Base-by-base conservation (phyloP, 1,139 yeast genomes). In the Diutina pseudorugosa region DNA sequence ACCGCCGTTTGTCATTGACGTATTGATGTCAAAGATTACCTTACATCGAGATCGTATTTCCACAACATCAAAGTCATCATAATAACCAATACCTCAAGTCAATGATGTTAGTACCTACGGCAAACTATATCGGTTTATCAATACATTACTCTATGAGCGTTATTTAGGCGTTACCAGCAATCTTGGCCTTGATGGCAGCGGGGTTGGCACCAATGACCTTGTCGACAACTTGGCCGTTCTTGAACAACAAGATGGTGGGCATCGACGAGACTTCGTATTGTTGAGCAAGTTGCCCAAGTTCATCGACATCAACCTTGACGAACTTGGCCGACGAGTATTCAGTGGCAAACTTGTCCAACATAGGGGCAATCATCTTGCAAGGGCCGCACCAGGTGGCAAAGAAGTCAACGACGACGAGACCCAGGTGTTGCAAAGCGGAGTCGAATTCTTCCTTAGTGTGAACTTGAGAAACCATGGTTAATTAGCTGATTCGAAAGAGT, bases 341-440 rank as follows among this genome's bases (percentile, higher is more conserved):
- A 19, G 59, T 59, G 43, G 75, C 59, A 58, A 85, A 77, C 66
- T 85, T 82, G 58, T 85, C 88, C 60, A 88, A 70, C 59, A 82
- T 68, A 55, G 96, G 96, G 40, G 91, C 80, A 67, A 89, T 82
- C 63, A 86, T 86, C 68, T 85, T 85, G 72, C 96, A 89, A 47
- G 96, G 96, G 53, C 93, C 95, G 71, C 96, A 89, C 96, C 96
- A 89, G 52, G 85, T 79, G 52, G 96, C 96, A 63, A 78, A 84
- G 67, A 87, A 89, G 67, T 89, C 96, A 56, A 88, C 85, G 42
- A 87, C 94, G 59, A 87, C 81, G 66, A 84, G 70, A 56, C 84
- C 78, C 57, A 73, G 70, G 65, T 74, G 66, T 53, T 70, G 60
- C 61, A 85, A 74, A 58, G 82, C 84, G 55, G 74, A 70, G 52